Evolutionary conservation across 1,284 basidiomycete genomes (phyloP).

Genomic region (Psilocybe mexicana): DNA sequence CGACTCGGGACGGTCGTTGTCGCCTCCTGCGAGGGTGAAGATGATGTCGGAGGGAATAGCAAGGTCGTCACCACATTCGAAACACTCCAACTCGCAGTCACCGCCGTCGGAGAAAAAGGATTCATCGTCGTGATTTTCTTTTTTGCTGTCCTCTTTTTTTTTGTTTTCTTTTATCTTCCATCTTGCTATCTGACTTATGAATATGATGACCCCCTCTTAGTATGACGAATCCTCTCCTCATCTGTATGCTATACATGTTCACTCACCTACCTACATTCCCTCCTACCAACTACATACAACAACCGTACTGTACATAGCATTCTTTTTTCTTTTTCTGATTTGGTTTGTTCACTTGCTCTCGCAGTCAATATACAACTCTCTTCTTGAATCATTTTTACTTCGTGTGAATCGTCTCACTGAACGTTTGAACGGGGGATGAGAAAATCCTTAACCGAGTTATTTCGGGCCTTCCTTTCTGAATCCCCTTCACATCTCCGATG

Average conservation of each 20-base stretch:
- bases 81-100: constrained; percentile 35
- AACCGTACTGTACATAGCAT: too few species aligned
- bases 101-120: constrained; percentile 42
- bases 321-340: too few species aligned
- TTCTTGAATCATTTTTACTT: too few species aligned
- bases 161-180: neutral
- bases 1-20: constrained; percentile 40
- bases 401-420: too few species aligned
- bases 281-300: neutral
- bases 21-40: constrained; percentile 50
- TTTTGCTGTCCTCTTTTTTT: neutral
- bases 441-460: too few species aligned
- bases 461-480: too few species aligned
- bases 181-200: constrained; percentile 11
- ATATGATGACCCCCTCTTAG: constrained; percentile 1
- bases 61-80: constrained; percentile 43
- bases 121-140: constrained; percentile 19
- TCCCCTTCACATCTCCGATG: too few species aligned
- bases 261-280: neutral
- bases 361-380: too few species aligned
- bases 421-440: too few species aligned
- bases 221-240: neutral
- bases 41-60: constrained; percentile 45
- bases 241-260: neutral
- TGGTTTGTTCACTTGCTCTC: too few species aligned